These are phyloP conservation scores for Aphanomyces invadans DNA, from an alignment of 352 stramenopile genomes.

Conservation along the genomic window DNA sequence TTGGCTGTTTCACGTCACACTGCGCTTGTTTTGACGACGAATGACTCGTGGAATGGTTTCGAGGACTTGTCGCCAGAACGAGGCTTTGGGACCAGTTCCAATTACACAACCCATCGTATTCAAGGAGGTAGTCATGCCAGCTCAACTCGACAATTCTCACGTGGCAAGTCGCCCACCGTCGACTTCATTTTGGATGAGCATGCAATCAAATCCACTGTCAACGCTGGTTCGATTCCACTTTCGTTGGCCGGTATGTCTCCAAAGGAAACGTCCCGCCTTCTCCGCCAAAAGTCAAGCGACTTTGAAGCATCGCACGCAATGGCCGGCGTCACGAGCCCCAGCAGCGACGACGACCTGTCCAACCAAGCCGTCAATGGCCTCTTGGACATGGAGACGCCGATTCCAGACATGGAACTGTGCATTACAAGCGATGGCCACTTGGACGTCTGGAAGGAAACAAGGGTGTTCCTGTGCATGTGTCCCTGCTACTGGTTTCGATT, in stretches of 20 bases:
- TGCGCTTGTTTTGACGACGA: no score
- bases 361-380: background rate
- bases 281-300: background rate
- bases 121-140: no score
- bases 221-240: background rate
- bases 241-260: background rate
- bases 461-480: slow-evolving; percentile 2
- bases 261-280: background rate
- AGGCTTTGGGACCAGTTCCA: no score
- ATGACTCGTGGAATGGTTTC: no score
- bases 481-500: background rate
- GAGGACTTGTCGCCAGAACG: no score
- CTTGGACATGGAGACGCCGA: background rate
- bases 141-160: no score
- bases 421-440: background rate
- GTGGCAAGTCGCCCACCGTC: no score
- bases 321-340: background rate
- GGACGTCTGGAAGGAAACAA: background rate
- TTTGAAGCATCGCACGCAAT: background rate
- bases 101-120: no score
- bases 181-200: no score
- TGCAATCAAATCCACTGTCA: no score
- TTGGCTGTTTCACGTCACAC: no score
- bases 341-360: background rate
- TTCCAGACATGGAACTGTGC: background rate